These are phyloP conservation scores for Coemansia sp. DNA, from an alignment of 192 early-diverging fungal species.

Conservation along the genomic window DNA sequence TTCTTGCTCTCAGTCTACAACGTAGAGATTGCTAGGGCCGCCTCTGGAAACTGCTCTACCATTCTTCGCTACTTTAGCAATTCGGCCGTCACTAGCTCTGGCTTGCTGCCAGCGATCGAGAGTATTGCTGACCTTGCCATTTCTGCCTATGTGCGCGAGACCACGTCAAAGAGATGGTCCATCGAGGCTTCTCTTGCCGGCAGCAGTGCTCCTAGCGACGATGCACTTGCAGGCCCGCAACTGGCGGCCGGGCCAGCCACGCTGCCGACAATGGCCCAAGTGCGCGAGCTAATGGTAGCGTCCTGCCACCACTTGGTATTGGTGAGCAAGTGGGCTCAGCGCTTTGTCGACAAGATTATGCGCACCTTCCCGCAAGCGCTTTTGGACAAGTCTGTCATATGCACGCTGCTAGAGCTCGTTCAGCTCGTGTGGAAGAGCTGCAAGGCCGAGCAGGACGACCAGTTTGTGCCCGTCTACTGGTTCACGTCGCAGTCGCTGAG, in stretches of 20 bases:
- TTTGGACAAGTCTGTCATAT: slow-evolving; percentile 67
- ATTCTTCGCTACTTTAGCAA: slow-evolving; percentile 85
- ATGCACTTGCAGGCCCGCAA: background rate
- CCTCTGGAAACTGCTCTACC: slow-evolving; percentile 64
- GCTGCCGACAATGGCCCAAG: slow-evolving; percentile 43
- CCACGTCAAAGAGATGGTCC: slow-evolving; percentile 34
- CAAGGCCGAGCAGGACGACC: slow-evolving; percentile 73
- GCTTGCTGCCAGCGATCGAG: slow-evolving; percentile 72
- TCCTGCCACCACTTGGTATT: slow-evolving; percentile 68
- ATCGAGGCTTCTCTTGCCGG: slow-evolving; percentile 28
- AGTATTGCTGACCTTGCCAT: slow-evolving; percentile 67
- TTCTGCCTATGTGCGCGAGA: slow-evolving; percentile 38
- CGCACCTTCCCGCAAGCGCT: slow-evolving; percentile 71
- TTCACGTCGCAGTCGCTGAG: slow-evolving; percentile 62
- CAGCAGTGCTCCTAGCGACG: slow-evolving; percentile 11
- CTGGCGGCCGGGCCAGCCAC: slow-evolving; percentile 4
- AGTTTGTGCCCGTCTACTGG: slow-evolving; percentile 72
- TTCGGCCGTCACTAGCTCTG: slow-evolving; percentile 75
- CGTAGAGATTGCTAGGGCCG: slow-evolving; percentile 76
- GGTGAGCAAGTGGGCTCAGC: slow-evolving; percentile 67
- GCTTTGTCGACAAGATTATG: slow-evolving; percentile 61
- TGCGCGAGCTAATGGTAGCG: slow-evolving; percentile 62
- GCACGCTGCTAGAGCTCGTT: slow-evolving; percentile 78
- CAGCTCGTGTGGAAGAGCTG: slow-evolving; percentile 77
- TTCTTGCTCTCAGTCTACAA: slow-evolving; percentile 84